Conservation (phyloP, 2,329 filamentous ascomycete genomes). For the Volutella citrinella region DNA sequence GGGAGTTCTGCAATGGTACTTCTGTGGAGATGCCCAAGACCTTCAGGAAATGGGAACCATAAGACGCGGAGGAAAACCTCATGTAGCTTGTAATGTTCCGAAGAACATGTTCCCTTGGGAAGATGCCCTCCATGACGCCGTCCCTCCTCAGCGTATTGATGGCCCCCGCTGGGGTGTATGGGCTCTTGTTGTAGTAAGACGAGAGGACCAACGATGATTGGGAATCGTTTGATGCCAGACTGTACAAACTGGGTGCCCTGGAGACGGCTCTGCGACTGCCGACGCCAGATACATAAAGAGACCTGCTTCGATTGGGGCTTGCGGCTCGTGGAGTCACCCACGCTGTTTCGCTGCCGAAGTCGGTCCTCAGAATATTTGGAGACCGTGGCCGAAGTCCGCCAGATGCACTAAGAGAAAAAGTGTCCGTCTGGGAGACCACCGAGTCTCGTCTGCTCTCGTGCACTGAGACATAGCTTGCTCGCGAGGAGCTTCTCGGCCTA, state of each 20-base stretch:
- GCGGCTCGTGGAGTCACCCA: too few species aligned
- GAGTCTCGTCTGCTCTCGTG: slow-evolving; percentile 52
- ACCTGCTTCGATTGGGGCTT: too few species aligned
- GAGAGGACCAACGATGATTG: slow-evolving; percentile 52
- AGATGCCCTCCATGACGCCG: slow-evolving; percentile 56
- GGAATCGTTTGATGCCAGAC: slow-evolving; percentile 54
- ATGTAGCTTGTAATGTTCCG: slow-evolving; percentile 64
- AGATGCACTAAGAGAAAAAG: slow-evolving; percentile 48
- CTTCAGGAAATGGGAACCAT: slow-evolving; percentile 61
- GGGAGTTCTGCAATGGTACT: slow-evolving; percentile 38
- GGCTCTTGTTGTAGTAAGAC: slow-evolving; percentile 45
- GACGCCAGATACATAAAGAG: slow-evolving; percentile 18
- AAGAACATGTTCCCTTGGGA: slow-evolving; percentile 57
- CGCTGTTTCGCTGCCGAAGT: too few species aligned
- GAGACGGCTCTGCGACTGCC: slow-evolving; percentile 24
- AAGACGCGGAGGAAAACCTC: slow-evolving; percentile 64
- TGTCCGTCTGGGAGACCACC: slow-evolving; percentile 53
- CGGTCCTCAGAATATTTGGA: slow-evolving; percentile 31
- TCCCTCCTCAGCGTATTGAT: slow-evolving; percentile 48
- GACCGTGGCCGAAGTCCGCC: slow-evolving; percentile 45
- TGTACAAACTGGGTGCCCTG: slow-evolving; percentile 57
- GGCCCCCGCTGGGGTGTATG: slow-evolving; percentile 46
- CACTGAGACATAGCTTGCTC: slow-evolving; percentile 48
- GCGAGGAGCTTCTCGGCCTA: slow-evolving; percentile 39
- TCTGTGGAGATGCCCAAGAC: slow-evolving; percentile 59